phyloP scores from a whole-genome alignment of 805 yeast genomes.

The Metschnikowia rubicola region DNA sequence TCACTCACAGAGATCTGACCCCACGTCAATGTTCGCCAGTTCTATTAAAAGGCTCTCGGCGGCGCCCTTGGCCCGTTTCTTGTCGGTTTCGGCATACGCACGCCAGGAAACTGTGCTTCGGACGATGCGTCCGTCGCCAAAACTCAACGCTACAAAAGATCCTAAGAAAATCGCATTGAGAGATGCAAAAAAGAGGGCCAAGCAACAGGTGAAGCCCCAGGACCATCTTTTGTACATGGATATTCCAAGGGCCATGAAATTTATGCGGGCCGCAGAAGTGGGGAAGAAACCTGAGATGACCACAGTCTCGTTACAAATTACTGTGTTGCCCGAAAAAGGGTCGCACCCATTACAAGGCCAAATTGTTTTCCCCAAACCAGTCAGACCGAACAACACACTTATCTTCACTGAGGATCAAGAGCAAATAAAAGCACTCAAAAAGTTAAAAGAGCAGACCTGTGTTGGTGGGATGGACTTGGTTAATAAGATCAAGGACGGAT shows the following conservation, averaged over 20 bases:
- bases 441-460: conserved; percentile 53
- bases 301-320: conserved; percentile 58
- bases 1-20: too few species aligned
- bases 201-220: conserved; percentile 32
- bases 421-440: conserved; percentile 49
- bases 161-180: conserved; percentile 15
- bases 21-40: conserved; percentile 6
- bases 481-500: conserved; percentile 52
- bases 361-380: conserved; percentile 67
- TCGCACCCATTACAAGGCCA: conserved; percentile 71
- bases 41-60: conserved; percentile 1
- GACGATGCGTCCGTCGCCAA: conserved; percentile 17
- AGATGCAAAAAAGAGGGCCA: conserved; percentile 11
- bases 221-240: conserved; percentile 66
- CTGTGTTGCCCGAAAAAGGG: conserved; percentile 71
- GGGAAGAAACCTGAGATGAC: conserved; percentile 75
- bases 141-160: conserved; percentile 14
- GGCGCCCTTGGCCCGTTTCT: conserved; percentile 4
- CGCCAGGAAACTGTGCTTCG: conserved; percentile 4
- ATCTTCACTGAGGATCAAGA: conserved; percentile 63
- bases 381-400: conserved; percentile 60
- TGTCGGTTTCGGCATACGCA: conserved; percentile 2
- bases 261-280: conserved; percentile 83
- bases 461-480: conserved; percentile 72
- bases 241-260: conserved; percentile 68